Evolutionary conservation across 2,329 filamentous ascomycete species (phyloP).

Genomic region (Colletotrichum limetticola): DNA sequence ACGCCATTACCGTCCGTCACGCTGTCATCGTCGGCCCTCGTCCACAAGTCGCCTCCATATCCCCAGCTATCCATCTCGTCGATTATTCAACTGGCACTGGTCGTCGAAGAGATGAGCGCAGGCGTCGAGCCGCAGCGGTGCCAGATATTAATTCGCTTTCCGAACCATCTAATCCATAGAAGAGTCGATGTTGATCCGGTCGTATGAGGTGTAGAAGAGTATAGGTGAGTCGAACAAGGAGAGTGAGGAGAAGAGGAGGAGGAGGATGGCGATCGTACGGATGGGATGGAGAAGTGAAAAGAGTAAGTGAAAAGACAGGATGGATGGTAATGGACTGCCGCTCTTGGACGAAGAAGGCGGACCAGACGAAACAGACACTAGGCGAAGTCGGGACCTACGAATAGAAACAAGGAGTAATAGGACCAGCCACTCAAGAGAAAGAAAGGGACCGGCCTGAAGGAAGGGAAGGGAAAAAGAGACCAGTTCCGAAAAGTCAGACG

Average conservation of each 20-base stretch:
- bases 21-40: slow-evolving; percentile 40
- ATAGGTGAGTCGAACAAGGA: slow-evolving; percentile 6
- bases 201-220: not conserved
- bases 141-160: slow-evolving; percentile 36
- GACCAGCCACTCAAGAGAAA: slow-evolving; percentile 45
- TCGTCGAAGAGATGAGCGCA: slow-evolving; percentile 36
- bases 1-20: slow-evolving; percentile 36
- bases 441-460: slow-evolving; percentile 31
- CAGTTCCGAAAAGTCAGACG: slow-evolving; percentile 18
- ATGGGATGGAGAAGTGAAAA: slow-evolving; percentile 39
- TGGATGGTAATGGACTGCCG: slow-evolving; percentile 25
- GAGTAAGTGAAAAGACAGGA: slow-evolving; percentile 38
- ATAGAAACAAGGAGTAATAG: slow-evolving; percentile 47
- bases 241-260: slow-evolving; percentile 35
- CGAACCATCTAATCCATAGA: slow-evolving; percentile 52
- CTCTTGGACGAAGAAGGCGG: slow-evolving; percentile 44
- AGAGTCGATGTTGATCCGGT: slow-evolving; percentile 34
- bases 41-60: slow-evolving; percentile 38
- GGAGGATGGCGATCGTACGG: slow-evolving; percentile 30
- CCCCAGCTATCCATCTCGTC: slow-evolving; percentile 39
- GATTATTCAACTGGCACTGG: slow-evolving; percentile 35
- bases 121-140: slow-evolving; percentile 50
- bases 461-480: slow-evolving; percentile 21
- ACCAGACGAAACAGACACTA: slow-evolving; percentile 57
- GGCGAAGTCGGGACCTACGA: slow-evolving; percentile 43